phyloP scores from a whole-genome alignment of 345 rosid genomes.

The Stellera chamaejasme region DNA sequence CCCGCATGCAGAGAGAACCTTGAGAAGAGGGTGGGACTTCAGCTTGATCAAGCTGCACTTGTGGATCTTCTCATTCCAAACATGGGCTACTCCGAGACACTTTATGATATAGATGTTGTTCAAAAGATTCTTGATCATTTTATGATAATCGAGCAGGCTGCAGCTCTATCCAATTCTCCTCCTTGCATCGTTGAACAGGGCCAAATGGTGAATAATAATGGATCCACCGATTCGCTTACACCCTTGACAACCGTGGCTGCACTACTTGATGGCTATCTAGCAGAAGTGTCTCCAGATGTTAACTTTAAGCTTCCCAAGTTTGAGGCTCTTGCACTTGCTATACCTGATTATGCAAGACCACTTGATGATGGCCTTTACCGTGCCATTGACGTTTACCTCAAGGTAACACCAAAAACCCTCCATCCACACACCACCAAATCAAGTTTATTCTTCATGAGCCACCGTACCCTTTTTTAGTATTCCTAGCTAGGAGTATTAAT shows the following conservation, averaged over 20 bases:
- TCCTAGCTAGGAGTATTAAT: too few species aligned
- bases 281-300: constrained; percentile 70
- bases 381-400: constrained; percentile 62
- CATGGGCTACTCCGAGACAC: constrained; percentile 49
- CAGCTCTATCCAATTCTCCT: constrained; percentile 23
- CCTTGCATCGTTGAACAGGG: constrained; percentile 36
- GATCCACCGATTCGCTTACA: constrained; percentile 24
- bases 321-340: constrained; percentile 47
- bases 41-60: constrained; percentile 56
- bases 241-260: constrained; percentile 49
- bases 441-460: too few species aligned
- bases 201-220: constrained; percentile 17
- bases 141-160: constrained; percentile 33
- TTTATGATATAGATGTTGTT: constrained; percentile 57
- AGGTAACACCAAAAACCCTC: too few species aligned
- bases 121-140: constrained; percentile 63
- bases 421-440: not conserved
- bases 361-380: constrained; percentile 67
- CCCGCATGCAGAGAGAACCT: constrained; percentile 44
- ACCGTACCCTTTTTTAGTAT: too few species aligned
- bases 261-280: constrained; percentile 55
- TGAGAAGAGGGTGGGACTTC: constrained; percentile 48
- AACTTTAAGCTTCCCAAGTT: constrained; percentile 54
- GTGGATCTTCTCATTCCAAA: constrained; percentile 61
- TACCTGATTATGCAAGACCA: constrained; percentile 66